Conservation (phyloP, 192 early-diverging fungal species). For the Funneliformis geosporum region DNA sequence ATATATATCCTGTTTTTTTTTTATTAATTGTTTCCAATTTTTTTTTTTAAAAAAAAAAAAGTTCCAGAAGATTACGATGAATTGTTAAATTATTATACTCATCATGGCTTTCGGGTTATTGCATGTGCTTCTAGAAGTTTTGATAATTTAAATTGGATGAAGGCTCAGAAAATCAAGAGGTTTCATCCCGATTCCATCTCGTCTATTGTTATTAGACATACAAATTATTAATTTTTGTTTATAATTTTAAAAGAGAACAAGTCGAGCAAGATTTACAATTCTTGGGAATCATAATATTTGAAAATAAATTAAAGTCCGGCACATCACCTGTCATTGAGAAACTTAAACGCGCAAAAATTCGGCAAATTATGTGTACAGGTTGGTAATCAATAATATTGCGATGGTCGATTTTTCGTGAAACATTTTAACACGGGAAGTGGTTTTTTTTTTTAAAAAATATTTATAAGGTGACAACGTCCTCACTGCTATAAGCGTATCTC, state of each 20-base stretch:
- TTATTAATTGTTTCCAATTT: background rate
- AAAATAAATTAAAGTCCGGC: slow-evolving; percentile 95
- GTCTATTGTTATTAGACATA: background rate
- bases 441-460: slow-evolving; percentile 2
- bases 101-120: slow-evolving; percentile 97
- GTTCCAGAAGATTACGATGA: slow-evolving; percentile 87
- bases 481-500: slow-evolving; percentile 91
- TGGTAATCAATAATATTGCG: background rate
- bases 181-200: background rate
- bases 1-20: background rate
- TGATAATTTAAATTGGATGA: slow-evolving; percentile 64
- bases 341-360: slow-evolving; percentile 79
- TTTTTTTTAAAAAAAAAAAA: slow-evolving; percentile 33
- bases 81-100: slow-evolving; percentile 81
- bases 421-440: background rate
- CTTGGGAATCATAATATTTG: slow-evolving; percentile 96
- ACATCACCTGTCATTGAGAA: slow-evolving; percentile 76
- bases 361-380: slow-evolving; percentile 98
- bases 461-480: slow-evolving; percentile 86
- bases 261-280: slow-evolving; percentile 86
- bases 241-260: slow-evolving; percentile 63
- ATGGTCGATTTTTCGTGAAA: background rate
- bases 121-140: slow-evolving; percentile 87
- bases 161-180: slow-evolving; percentile 74
- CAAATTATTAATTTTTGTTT: background rate